A percentile compares a stretch with the other conserved stretches of the same genome.
phyloP scores from a whole-genome alignment of 2,329 filamentous ascomycete genomes.

The Parafenestella ontariensis region DNA sequence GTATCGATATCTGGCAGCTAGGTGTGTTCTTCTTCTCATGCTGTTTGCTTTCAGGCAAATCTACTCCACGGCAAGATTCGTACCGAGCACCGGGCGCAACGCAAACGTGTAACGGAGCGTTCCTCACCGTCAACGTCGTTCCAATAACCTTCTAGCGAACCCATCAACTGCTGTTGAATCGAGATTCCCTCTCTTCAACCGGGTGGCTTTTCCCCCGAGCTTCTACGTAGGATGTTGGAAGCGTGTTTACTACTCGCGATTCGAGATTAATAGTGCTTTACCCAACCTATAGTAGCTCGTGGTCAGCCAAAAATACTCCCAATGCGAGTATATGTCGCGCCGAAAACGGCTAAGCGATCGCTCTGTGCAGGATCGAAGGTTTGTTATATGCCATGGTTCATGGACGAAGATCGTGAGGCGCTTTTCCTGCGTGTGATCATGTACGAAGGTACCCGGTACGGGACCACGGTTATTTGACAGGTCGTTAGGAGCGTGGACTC shows the following conservation, averaged over 20 bases:
- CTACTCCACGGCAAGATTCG: too few species aligned
- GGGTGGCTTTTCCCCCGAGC: not conserved
- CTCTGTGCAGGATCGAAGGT: constrained; percentile 10
- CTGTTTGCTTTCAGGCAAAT: too few species aligned
- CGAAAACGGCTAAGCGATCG: not conserved
- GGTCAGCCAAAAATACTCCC: not conserved
- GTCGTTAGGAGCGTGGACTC: not conserved
- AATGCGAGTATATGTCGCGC: not conserved
- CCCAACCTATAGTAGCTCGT: constrained; percentile 5
- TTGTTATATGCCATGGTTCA: not conserved
- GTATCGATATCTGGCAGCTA: too few species aligned
- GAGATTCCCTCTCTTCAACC: not conserved
- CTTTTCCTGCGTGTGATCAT: not conserved
- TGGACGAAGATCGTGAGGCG: not conserved
- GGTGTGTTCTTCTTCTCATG: too few species aligned
- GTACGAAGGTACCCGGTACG: not conserved
- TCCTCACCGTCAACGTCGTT: too few species aligned
- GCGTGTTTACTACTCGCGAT: not conserved
- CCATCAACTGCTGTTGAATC: too few species aligned
- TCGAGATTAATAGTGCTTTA: constrained; percentile 17
- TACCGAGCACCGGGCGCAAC: too few species aligned
- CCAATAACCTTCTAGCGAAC: too few species aligned
- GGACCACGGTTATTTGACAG: not conserved
- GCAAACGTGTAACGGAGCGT: too few species aligned
- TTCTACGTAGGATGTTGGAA: not conserved